Evolutionary conservation across 2,329 filamentous ascomycete species (phyloP).

Genomic region (Botrytis fragariae): DNA sequence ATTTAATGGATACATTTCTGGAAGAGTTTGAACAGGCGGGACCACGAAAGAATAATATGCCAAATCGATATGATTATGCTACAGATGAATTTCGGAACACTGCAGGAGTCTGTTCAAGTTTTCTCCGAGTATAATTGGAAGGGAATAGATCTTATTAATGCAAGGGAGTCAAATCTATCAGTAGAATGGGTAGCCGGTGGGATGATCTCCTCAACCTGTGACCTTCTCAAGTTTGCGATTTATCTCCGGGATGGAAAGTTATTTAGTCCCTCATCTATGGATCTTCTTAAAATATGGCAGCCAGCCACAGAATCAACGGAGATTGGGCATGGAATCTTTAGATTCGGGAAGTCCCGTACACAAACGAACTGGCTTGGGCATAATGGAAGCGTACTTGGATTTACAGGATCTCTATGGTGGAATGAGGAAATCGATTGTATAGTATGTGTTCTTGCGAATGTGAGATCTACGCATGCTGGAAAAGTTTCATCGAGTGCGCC

Average conservation of each 20-base stretch:
- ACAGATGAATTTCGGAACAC: slow-evolving; percentile 19
- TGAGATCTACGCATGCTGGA: slow-evolving; percentile 25
- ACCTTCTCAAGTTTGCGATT: slow-evolving; percentile 22
- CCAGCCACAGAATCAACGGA: not conserved
- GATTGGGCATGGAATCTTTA: slow-evolving; percentile 23
- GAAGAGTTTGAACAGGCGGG: slow-evolving; percentile 21
- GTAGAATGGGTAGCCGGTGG: slow-evolving; percentile 24
- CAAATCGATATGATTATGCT: slow-evolving; percentile 25
- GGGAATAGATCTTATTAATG: slow-evolving; percentile 18
- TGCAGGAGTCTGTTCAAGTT: slow-evolving; percentile 22
- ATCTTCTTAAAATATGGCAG: slow-evolving; percentile 18
- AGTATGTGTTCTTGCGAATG: slow-evolving; percentile 24
- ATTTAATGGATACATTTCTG: slow-evolving; percentile 21
- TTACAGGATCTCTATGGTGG: slow-evolving; percentile 22
- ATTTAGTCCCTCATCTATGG: slow-evolving; percentile 17
- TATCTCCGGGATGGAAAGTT: slow-evolving; percentile 21
- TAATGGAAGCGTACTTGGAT: slow-evolving; percentile 25
- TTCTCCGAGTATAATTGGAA: slow-evolving; percentile 7
- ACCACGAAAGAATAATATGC: not conserved
- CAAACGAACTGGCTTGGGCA: slow-evolving; percentile 23
- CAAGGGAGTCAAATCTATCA: slow-evolving; percentile 22
- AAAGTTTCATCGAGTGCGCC: slow-evolving; percentile 18
- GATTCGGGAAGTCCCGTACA: not conserved
- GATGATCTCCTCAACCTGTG: slow-evolving; percentile 21
- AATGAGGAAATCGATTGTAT: slow-evolving; percentile 22